Evolutionary conservation across 2,329 filamentous ascomycete genomes (phyloP).

Genomic region (Hirsutella thompsonii): DNA sequence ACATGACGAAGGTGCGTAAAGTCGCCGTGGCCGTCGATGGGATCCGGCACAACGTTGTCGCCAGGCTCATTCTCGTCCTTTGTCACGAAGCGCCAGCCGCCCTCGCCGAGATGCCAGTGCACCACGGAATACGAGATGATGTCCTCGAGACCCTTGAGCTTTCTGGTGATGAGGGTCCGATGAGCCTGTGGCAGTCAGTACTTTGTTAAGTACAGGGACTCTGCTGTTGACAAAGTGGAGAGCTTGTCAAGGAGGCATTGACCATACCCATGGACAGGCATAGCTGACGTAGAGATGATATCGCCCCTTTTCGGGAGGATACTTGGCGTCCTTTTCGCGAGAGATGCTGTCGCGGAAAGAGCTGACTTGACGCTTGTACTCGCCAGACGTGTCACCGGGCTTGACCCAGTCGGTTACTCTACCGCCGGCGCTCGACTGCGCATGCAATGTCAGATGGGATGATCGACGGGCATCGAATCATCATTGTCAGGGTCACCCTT

Average conservation of each 20-base stretch:
- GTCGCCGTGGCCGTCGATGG: constrained; percentile 55
- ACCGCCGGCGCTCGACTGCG: constrained; percentile 2
- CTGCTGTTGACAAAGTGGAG: not conserved
- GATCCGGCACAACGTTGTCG: constrained; percentile 52
- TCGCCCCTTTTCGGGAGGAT: constrained; percentile 72
- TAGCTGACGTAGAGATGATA: constrained; percentile 96
- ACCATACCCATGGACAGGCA: constrained; percentile 71
- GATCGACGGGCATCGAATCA: not conserved
- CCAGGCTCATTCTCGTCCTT: constrained; percentile 43
- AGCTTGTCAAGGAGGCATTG: not conserved
- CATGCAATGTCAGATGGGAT: not conserved
- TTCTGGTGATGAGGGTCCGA: constrained; percentile 73
- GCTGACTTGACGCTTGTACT: constrained; percentile 83
- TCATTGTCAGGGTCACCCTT: too few species aligned
- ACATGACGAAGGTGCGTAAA: constrained; percentile 62
- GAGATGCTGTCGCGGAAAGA: constrained; percentile 75
- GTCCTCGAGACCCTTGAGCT: constrained; percentile 85
- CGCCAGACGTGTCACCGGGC: constrained; percentile 64
- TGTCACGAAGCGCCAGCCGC: constrained; percentile 73
- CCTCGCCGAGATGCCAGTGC: constrained; percentile 72
- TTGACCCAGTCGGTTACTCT: constrained; percentile 70
- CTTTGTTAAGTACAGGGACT: not conserved
- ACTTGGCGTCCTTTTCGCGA: constrained; percentile 55
- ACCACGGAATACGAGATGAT: constrained; percentile 70
- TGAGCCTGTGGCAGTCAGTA: constrained; percentile 39